Evolutionary conservation across 2,329 filamentous ascomycete species (phyloP), one percentile per base, ranked within the genome.

Genomic region (Ampelomyces quisqualis): DNA sequence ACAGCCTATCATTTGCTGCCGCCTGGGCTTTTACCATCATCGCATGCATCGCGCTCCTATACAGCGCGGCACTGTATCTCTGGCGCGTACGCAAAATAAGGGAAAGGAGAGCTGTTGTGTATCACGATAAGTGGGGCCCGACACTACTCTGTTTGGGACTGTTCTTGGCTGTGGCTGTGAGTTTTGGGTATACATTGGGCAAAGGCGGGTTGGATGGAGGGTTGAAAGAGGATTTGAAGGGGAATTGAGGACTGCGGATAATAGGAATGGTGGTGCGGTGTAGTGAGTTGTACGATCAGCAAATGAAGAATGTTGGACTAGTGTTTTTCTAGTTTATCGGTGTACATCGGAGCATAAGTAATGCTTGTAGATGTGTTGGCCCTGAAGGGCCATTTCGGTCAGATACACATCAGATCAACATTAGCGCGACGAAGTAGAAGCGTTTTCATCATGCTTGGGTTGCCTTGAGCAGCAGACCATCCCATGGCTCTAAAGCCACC

Each of bases 81-180:
- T 95, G 93, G 80, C 81, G 93, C 40, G 90, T 93, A 54, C 77
- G 80, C 49, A 88, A 88, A 47, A 97, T 97, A 62, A 81, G 88
- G 52, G 84, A 85, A 55, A 78, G 91, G 37, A 83, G 84, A 49
- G 88, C 86, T n/a, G 89, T 91, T 27, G 85, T 83, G 57, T 98
- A 93, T 69, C 93, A 97, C 67, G 93, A 98, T 67, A 84, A 82
- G 55, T 86, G 84, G 77, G 93, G 93, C 0, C 91, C 93, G 0
- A 90, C 78, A 3, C 71, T 83, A 15, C 76, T 98, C 21, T 95
- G 90, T 56, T 59, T 77, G 7, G 79, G 86, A 2, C 68, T 97
- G 38, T 79, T 96, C 28, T 71, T 78, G 1, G 88, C 90, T 2
- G 82, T 96, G 8, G 73, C 77, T 3, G 65, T 94, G 18, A 95